Evolutionary conservation across 2,329 filamentous ascomycete species (phyloP).

Genomic region (Apiospora malaysiana): DNA sequence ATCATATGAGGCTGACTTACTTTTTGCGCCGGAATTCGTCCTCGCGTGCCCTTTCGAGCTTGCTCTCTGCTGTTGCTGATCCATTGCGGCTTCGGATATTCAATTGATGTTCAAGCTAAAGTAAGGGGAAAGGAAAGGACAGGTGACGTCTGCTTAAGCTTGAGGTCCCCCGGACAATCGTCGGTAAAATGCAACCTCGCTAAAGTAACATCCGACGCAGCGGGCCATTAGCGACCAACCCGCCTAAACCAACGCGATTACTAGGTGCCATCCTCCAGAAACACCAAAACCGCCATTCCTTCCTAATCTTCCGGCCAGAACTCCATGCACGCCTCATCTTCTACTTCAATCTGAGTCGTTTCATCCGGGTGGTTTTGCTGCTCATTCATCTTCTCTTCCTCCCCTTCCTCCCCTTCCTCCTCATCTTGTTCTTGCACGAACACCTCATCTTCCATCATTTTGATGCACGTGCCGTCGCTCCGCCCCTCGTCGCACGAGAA

Average conservation of each 20-base stretch:
- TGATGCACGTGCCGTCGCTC: background rate
- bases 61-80: slow-evolving; percentile 3
- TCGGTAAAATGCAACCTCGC: slow-evolving; percentile 9
- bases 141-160: slow-evolving; percentile 16
- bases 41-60: slow-evolving; percentile 18
- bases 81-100: background rate
- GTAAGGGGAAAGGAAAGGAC: background rate
- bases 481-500: background rate
- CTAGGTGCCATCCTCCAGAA: background rate
- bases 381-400: background rate
- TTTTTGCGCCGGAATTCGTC: background rate
- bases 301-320: slow-evolving; percentile 3
- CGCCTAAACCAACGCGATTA: background rate
- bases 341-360: background rate
- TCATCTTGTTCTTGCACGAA: background rate
- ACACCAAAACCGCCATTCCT: background rate
- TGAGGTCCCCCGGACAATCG: slow-evolving; percentile 1
- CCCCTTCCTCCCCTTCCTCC: background rate
- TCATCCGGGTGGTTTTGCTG: background rate
- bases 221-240: background rate
- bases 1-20: background rate
- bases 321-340: background rate
- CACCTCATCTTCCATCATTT: slow-evolving; percentile 9
- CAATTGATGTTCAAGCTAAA: slow-evolving; percentile 14
- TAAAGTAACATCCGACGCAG: background rate